Percentiles rank a stretch among this genome's conserved stretches.
Evolutionary conservation across 2,329 filamentous ascomycete genomes (phyloP).

Genomic region (Alternaria triticina): DNA sequence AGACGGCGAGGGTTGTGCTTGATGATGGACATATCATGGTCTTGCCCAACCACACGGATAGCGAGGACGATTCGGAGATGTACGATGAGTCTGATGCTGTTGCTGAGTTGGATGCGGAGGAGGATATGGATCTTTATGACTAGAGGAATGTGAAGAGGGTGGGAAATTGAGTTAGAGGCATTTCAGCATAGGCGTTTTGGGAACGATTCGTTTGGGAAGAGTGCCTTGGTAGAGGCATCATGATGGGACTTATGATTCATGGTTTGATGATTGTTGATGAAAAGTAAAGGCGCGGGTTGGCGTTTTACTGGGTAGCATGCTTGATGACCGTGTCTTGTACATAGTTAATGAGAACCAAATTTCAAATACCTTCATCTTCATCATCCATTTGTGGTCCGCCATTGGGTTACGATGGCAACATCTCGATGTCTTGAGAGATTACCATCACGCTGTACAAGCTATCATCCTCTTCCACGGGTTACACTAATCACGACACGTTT

Average conservation of each 20-base stretch:
- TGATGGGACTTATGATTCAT: conserved; percentile 9
- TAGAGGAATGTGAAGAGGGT: conserved; percentile 50
- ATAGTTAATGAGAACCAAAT: conserved; percentile 14
- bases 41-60: conserved; percentile 78
- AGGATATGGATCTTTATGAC: conserved; percentile 70
- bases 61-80: conserved; percentile 74
- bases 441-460: too few relatives aligned
- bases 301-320: background rate
- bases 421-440: background rate
- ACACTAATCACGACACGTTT: background rate
- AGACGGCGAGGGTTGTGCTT: conserved; percentile 79
- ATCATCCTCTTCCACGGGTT: background rate
- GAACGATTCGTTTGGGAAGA: background rate
- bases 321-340: conserved; percentile 6
- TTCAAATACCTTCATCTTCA: background rate
- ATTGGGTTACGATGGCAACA: background rate
- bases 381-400: background rate
- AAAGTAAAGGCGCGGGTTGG: conserved; percentile 1
- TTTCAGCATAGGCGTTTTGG: conserved; percentile 19
- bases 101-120: conserved; percentile 67
- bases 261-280: conserved; percentile 5
- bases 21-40: conserved; percentile 81
- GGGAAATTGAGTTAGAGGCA: background rate
- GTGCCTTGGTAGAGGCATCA: conserved; percentile 2
- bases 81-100: conserved; percentile 76